phyloP scores from a whole-genome alignment of 176 grass and related monocot genomes.

The Tillandsia leiboldiana region DNA sequence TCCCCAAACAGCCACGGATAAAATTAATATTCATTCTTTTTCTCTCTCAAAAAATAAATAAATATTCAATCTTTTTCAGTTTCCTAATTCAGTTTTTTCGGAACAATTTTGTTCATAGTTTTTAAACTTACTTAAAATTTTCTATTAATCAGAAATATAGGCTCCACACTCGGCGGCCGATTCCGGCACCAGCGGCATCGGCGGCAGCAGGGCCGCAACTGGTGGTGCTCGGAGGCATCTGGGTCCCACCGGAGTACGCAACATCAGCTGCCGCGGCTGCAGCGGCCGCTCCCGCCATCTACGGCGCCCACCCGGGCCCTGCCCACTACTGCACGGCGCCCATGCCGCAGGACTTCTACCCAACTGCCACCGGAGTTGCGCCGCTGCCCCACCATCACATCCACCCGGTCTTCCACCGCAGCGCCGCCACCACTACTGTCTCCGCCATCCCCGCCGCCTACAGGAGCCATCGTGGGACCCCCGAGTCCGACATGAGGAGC shows the following conservation, averaged over 20 bases:
- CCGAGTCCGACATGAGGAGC: slow-evolving; percentile 1
- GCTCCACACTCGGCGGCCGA: slow-evolving; percentile 37
- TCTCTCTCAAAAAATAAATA: background rate
- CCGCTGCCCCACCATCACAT: background rate
- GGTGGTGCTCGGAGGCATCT: slow-evolving; percentile 43
- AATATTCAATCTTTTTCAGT: background rate
- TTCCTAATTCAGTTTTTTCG: too few relatives aligned
- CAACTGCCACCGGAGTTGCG: too few relatives aligned
- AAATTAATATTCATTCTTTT: slow-evolving; percentile 3
- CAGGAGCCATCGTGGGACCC: background rate
- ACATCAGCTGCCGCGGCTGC: slow-evolving; percentile 9
- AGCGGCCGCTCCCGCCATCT: slow-evolving; percentile 4
- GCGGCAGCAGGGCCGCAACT: slow-evolving; percentile 23
- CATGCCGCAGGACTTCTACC: too few relatives aligned
- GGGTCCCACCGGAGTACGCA: slow-evolving; percentile 34
- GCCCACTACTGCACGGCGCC: too few relatives aligned
- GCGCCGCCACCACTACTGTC: background rate
- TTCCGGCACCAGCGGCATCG: slow-evolving; percentile 12
- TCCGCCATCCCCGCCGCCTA: background rate
- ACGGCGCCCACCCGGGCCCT: background rate
- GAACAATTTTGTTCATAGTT: background rate
- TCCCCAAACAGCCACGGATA: background rate
- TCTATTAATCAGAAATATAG: slow-evolving; percentile 30
- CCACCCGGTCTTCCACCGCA: background rate
- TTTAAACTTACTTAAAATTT: slow-evolving; percentile 4